phyloP scores from a whole-genome alignment of 108 stramenopile genomes.

The Pseudonitzschia multiseries region DNA sequence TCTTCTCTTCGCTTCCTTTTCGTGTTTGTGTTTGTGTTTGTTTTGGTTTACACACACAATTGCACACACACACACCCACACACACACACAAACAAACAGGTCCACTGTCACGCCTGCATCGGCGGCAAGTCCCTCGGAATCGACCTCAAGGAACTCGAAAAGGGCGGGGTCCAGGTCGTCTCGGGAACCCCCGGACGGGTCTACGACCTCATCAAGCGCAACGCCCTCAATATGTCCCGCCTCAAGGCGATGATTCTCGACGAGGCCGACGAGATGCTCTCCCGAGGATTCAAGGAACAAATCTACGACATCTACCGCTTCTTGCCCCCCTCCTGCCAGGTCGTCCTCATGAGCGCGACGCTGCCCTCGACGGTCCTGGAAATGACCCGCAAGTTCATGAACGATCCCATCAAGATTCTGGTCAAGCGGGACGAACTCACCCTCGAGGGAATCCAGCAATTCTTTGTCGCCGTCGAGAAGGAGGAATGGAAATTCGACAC shows the following conservation, averaged over 20 bases:
- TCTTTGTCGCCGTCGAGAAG: constrained; percentile 96
- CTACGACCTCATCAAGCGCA: constrained; percentile 95
- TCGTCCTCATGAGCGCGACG: constrained; percentile 95
- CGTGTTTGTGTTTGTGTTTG: too few species aligned
- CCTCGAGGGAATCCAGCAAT: constrained; percentile 98
- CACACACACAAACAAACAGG: too few species aligned
- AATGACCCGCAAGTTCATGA: constrained; percentile 98
- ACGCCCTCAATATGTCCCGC: constrained; percentile 73
- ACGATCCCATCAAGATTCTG: constrained; percentile 93
- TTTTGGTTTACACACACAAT: too few species aligned
- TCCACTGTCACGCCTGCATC: constrained; percentile 94
- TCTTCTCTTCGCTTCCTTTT: too few species aligned
- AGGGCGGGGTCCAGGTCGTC: constrained; percentile 88
- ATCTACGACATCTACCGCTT: constrained; percentile 99
- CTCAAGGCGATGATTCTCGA: constrained; percentile 95
- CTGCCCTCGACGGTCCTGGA: constrained; percentile 94
- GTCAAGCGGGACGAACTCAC: constrained; percentile 99
- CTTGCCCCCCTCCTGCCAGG: constrained; percentile 90
- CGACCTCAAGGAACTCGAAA: constrained; percentile 91
- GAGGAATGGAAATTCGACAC: constrained; percentile 99
- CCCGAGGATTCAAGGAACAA: constrained; percentile 98
- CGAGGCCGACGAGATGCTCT: constrained; percentile 99
- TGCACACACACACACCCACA: too few species aligned
- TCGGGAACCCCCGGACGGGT: constrained; percentile 99
- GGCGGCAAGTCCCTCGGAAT: constrained; percentile 95